Evolutionary conservation across 345 rosid genomes (phyloP).

Genomic region (Zanthoxylum bungeanum): DNA sequence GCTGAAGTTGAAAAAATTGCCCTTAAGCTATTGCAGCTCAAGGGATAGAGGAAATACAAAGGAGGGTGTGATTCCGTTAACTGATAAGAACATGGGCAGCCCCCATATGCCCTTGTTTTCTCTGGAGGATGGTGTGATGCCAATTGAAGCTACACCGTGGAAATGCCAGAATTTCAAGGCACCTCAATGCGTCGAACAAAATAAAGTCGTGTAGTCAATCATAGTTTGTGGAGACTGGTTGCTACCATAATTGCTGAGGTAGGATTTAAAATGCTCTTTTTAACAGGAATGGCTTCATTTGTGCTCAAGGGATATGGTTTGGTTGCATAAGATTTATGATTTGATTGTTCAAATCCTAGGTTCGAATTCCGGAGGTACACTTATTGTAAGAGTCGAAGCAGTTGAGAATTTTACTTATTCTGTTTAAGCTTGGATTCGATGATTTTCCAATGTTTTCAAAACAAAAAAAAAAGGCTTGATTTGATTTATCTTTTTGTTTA

Average conservation of each 20-base stretch:
- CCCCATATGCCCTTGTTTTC: too few species aligned
- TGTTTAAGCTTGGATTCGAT: too few species aligned
- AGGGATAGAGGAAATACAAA: constrained; percentile 59
- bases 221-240: constrained; percentile 31
- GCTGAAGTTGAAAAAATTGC: constrained; percentile 76
- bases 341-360: too few species aligned
- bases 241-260: constrained; percentile 33
- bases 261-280: constrained; percentile 36
- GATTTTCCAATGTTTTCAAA: too few species aligned
- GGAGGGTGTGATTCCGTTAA: constrained; percentile 39
- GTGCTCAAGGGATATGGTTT: too few species aligned
- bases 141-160: constrained; percentile 56
- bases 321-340: too few species aligned
- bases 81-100: constrained; percentile 40
- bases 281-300: constrained; percentile 36
- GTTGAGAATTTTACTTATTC: too few species aligned
- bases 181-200: constrained; percentile 58
- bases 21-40: constrained; percentile 61
- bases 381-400: too few species aligned
- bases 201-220: constrained; percentile 67
- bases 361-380: too few species aligned
- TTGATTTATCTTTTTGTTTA: too few species aligned
- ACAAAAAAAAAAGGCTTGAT: too few species aligned
- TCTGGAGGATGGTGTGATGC: constrained; percentile 32
- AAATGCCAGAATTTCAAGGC: constrained; percentile 73